Evolutionary conservation across 2,329 filamentous ascomycete species (phyloP).

Genomic region (Sordariomycetes sp.): DNA sequence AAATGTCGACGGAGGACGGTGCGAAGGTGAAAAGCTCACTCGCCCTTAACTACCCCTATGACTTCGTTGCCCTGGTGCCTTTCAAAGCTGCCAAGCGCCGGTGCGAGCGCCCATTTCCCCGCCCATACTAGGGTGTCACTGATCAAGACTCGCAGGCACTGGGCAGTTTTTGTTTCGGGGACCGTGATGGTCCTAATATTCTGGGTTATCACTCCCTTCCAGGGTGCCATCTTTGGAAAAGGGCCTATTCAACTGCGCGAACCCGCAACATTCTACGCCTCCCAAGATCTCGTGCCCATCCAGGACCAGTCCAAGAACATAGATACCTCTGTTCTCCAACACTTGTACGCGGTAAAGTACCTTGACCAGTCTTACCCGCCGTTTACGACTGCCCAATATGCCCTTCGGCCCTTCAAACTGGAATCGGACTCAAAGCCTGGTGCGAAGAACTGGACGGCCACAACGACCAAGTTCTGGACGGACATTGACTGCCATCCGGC

Average conservation of each 20-base stretch:
- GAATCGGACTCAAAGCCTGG: neutral
- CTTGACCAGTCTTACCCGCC: conserved; percentile 29
- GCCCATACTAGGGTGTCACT: neutral
- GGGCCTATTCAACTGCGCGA: conserved; percentile 14
- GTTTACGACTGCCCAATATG: conserved; percentile 31
- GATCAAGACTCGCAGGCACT: conserved; percentile 29
- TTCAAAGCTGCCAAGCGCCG: conserved; percentile 13
- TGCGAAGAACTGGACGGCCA: conserved; percentile 15
- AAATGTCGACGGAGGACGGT: conserved; percentile 36
- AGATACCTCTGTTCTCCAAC: conserved; percentile 26
- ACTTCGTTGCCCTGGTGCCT: conserved; percentile 21
- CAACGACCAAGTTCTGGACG: conserved; percentile 20
- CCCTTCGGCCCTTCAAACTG: conserved; percentile 28
- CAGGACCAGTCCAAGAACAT: conserved; percentile 13
- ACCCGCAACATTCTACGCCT: neutral
- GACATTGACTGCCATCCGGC: conserved; percentile 26
- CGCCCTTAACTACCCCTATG: conserved; percentile 39
- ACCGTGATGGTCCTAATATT: conserved; percentile 38
- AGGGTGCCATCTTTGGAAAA: conserved; percentile 41
- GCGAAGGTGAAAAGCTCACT: conserved; percentile 33
- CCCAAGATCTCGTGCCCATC: conserved; percentile 10
- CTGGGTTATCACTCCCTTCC: conserved; percentile 42
- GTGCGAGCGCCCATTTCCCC: neutral
- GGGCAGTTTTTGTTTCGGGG: conserved; percentile 37
- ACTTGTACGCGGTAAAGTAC: conserved; percentile 32